Evolutionary conservation across 495 filamentous ascomycete genomes (phyloP), one percentile per base, ranked within the genome.

Genomic region (Daldinia decipiens): DNA sequence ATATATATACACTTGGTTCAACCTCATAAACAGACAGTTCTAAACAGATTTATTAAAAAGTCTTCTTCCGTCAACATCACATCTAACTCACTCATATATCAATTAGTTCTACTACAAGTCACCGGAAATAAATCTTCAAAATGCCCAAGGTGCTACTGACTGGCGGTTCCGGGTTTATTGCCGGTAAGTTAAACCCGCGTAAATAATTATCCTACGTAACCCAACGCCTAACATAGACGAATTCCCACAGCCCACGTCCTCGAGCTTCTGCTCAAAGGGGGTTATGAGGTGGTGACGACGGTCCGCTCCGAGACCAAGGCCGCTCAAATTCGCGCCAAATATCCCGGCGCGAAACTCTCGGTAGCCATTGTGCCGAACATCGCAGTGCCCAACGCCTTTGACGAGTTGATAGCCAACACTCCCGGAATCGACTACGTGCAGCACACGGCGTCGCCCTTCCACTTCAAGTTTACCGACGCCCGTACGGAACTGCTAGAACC

Each of bases 381-480:
- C 71, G 92, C 92, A 2, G 66, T 87, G 66, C 85, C 86, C 45
- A 84, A 86, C 40, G 92, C 93, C 68, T 96, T 97, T 77, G 92
- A 96, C 70, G 83, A 93, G 72, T 91, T 92, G 15, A 67, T 71
- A 8, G 87, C 93, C 62, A 87, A 88, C 77, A 88, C 85, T 54
- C 91, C 92, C 1, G 91, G 89, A 3, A 89, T 97, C 66, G 94
- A 95, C 65, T 90, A 88, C 67, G 93, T 98, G 26, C 82, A 97
- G 53, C 94, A 98, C 79, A 97, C 93, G 0, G 94, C 95, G 2
- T 91, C 88, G 12, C 93, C 94, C 4, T 97, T 96, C 81, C 92
- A 94, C 76, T 91, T 87, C 81, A 87, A 87, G 15, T 83, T 85
- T 51, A 82, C 82, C 21, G 91, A 97, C 75, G 85, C 91, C 7